Conservation (phyloP, 2,329 filamentous ascomycete species). For the Herpomyces periplanetae region DNA sequence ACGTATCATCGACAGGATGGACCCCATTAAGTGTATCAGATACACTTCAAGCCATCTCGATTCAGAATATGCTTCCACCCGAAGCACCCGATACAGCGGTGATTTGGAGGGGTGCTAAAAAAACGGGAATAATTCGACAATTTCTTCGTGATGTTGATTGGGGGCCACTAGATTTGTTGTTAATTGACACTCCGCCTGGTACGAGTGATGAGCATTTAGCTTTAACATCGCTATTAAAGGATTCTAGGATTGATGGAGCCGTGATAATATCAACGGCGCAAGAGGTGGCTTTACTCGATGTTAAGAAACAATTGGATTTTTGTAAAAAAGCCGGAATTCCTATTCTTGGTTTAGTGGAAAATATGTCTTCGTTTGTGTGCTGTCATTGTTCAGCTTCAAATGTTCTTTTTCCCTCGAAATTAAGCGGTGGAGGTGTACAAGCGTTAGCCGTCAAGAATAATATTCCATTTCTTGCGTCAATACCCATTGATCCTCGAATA, state of each 20-base stretch:
- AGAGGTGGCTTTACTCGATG: slow-evolving; percentile 63
- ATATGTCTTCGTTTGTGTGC: slow-evolving; percentile 91
- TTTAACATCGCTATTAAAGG: slow-evolving; percentile 63
- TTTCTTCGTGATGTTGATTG: slow-evolving; percentile 94
- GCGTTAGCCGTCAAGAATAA: slow-evolving; percentile 46
- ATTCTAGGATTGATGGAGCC: slow-evolving; percentile 67
- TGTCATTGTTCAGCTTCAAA: slow-evolving; percentile 42
- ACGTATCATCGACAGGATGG: slow-evolving; percentile 60
- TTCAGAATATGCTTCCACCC: slow-evolving; percentile 93
- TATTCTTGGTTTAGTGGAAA: slow-evolving; percentile 66
- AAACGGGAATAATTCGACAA: slow-evolving; percentile 90
- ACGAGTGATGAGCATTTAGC: slow-evolving; percentile 82
- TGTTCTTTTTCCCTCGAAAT: slow-evolving; percentile 61
- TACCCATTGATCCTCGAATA: slow-evolving; percentile 68
- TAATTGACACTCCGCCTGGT: slow-evolving; percentile 80
- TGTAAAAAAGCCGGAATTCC: slow-evolving; percentile 71
- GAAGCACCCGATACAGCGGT: slow-evolving; percentile 73
- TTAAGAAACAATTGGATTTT: slow-evolving; percentile 89
- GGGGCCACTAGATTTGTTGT: slow-evolving; percentile 66
- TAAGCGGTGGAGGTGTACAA: slow-evolving; percentile 54
- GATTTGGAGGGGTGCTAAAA: slow-evolving; percentile 91
- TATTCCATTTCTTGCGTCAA: slow-evolving; percentile 54
- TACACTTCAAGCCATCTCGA: slow-evolving; percentile 78
- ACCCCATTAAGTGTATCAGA: slow-evolving; percentile 80
- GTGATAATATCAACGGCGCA: slow-evolving; percentile 80